Conservation (phyloP, 805 yeast genomes). For the Schizosaccharomyces lindneri region DNA sequence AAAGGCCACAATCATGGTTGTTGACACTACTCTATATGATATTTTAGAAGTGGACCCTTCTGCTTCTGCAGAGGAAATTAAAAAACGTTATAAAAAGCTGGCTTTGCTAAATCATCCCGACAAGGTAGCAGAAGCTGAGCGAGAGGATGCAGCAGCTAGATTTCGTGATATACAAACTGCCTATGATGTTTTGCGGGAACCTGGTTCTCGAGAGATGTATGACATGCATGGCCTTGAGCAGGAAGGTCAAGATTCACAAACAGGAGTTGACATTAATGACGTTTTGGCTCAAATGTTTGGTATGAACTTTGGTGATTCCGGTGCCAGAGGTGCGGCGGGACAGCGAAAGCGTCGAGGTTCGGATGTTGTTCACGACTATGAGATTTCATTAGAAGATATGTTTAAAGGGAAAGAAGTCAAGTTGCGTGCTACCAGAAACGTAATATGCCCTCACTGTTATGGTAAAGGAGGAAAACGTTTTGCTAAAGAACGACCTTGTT, state of each 20-base stretch:
- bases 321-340: conserved; percentile 6
- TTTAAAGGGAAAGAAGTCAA: conserved; percentile 63
- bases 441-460: conserved; percentile 44
- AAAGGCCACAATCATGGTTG: neutral
- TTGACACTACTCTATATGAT: conserved; percentile 53
- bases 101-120: conserved; percentile 80
- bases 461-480: conserved; percentile 52
- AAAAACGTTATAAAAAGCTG: conserved; percentile 52
- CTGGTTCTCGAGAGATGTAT: conserved; percentile 7
- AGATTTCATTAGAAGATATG: conserved; percentile 44
- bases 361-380: conserved; percentile 43
- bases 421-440: conserved; percentile 43
- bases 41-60: conserved; percentile 41
- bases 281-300: conserved; percentile 54
- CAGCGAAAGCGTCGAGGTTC: conserved; percentile 20
- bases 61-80: conserved; percentile 49
- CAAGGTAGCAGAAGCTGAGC: conserved; percentile 39
- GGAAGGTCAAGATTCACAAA: conserved; percentile 9
- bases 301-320: conserved; percentile 12
- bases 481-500: conserved; percentile 33
- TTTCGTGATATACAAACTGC: conserved; percentile 75
- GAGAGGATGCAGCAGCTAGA: conserved; percentile 32
- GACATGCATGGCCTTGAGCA: conserved; percentile 15
- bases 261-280: conserved; percentile 21
- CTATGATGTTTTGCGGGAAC: conserved; percentile 38